Percentiles rank a stretch among this genome's conserved stretches.
phyloP scores from a whole-genome alignment of 768 basidiomycete genomes.

The Flagelloscypha sp. region DNA sequence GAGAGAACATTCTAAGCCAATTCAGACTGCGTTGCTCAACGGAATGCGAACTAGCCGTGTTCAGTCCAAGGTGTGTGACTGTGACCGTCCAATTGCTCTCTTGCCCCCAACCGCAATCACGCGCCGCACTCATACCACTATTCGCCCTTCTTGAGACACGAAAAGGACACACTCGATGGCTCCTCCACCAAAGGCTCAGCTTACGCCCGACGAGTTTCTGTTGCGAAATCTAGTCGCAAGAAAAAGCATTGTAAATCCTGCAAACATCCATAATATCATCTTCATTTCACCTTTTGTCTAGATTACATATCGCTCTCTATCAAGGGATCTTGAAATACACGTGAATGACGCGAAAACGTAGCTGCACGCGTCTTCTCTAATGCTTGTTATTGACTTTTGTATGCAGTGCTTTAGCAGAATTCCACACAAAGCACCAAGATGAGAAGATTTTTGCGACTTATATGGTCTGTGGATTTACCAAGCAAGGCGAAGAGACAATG shows the following conservation, averaged over 20 bases:
- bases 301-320: conserved; percentile 77
- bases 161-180: too few species aligned
- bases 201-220: conserved; percentile 38
- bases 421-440: conserved; percentile 28
- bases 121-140: too few species aligned
- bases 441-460: conserved; percentile 58
- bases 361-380: conserved; percentile 12
- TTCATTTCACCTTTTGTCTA: conserved; percentile 16
- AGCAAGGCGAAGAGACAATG: conserved; percentile 11
- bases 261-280: neutral
- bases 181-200: too few species aligned
- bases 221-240: conserved; percentile 46
- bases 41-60: too few species aligned
- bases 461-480: conserved; percentile 45
- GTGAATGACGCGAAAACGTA: conserved; percentile 81
- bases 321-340: conserved; percentile 60
- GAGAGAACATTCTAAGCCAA: too few species aligned
- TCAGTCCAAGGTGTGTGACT: too few species aligned
- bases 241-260: conserved; percentile 36
- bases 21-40: too few species aligned
- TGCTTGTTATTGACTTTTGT: neutral
- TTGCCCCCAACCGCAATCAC: too few species aligned
- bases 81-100: too few species aligned
- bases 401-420: neutral
- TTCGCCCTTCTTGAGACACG: too few species aligned